phyloP scores from a whole-genome alignment of 2,329 filamentous ascomycete genomes.

The Niveomyces coronatus region DNA sequence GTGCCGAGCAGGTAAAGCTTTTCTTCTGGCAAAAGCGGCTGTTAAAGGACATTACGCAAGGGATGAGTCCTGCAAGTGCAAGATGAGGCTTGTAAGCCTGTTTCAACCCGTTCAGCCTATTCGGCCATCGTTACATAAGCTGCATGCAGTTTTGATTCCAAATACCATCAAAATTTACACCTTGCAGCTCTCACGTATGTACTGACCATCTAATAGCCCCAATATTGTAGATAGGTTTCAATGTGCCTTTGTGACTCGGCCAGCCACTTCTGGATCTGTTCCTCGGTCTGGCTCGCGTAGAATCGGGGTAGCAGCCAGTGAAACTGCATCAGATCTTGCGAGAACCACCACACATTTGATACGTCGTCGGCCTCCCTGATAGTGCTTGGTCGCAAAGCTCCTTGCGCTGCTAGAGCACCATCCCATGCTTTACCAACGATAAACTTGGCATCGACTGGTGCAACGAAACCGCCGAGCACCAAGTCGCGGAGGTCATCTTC shows the following conservation, averaged over 20 bases:
- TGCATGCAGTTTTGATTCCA: no score
- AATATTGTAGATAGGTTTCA: constrained; percentile 2
- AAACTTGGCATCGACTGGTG: background rate
- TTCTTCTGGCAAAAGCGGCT: no score
- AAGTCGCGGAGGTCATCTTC: constrained; percentile 1
- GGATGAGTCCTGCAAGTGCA: no score
- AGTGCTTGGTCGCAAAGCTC: background rate
- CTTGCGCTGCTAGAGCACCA: background rate
- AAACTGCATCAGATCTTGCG: constrained; percentile 8
- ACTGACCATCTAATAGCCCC: constrained; percentile 5
- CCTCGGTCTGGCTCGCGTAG: background rate
- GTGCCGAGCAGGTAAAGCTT: no score
- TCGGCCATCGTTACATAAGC: no score
- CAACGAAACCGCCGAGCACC: constrained; percentile 2
- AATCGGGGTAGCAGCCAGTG: constrained; percentile 7
- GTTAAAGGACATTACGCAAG: no score
- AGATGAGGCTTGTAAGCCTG: no score
- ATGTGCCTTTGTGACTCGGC: background rate
- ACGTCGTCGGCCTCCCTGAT: constrained; percentile 1
- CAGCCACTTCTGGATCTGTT: background rate
- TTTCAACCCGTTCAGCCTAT: no score
- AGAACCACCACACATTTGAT: constrained; percentile 8
- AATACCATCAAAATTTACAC: no score
- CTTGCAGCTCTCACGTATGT: no score
- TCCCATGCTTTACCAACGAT: constrained; percentile 5